Evolutionary conservation across 352 stramenopile genomes (phyloP).

Genomic region (Phytophthora melonis): DNA sequence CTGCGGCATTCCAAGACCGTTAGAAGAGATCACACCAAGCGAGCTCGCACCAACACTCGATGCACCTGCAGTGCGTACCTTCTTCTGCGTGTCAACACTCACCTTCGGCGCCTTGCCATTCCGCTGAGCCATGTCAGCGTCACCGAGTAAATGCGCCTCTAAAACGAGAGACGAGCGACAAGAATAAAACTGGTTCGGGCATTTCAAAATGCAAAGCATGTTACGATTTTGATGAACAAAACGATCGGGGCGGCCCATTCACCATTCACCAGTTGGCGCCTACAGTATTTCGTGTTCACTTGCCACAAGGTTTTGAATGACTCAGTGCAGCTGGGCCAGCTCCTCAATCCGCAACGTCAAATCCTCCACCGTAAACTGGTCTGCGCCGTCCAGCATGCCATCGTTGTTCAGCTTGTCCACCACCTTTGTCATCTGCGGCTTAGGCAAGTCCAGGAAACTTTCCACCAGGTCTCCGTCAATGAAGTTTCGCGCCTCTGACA

Average conservation of each 20-base stretch:
- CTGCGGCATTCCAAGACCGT: constrained; percentile 1
- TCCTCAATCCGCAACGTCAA: constrained; percentile 82
- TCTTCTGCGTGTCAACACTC: constrained; percentile 22
- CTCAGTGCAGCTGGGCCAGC: constrained; percentile 78
- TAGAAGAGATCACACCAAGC: neutral
- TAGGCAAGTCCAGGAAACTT: constrained; percentile 94
- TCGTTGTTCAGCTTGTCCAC: constrained; percentile 94
- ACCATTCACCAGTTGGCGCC: neutral
- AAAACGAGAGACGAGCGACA: constrained; percentile 8
- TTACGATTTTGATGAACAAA: constrained; percentile 19
- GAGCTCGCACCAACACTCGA: neutral
- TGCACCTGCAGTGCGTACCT: constrained; percentile 1
- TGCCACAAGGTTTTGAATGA: neutral
- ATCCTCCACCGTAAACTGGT: constrained; percentile 71
- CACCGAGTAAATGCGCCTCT: neutral
- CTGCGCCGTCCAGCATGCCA: constrained; percentile 69
- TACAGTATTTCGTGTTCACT: constrained; percentile 9
- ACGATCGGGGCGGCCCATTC: neutral
- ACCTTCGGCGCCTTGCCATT: constrained; percentile 15
- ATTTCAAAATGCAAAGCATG: constrained; percentile 32
- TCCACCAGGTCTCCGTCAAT: constrained; percentile 97
- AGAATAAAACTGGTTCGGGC: constrained; percentile 24
- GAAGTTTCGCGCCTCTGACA: constrained; percentile 92
- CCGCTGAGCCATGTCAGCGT: constrained; percentile 21
- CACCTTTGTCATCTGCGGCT: constrained; percentile 90